Base-by-base conservation (phyloP, 192 early-diverging fungal genomes). In the Diversispora eburnea region DNA sequence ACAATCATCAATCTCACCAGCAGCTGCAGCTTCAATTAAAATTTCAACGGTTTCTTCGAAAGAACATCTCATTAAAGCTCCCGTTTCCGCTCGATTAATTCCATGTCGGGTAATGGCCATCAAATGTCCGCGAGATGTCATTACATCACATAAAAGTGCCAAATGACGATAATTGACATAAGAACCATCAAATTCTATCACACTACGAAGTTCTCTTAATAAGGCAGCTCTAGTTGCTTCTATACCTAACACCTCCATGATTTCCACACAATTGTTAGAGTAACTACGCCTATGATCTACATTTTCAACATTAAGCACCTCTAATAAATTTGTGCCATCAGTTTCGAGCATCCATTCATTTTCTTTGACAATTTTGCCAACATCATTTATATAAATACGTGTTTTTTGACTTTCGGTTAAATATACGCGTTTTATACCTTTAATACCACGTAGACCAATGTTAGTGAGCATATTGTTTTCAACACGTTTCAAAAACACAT, bases 31-130 rank as follows among this genome's bases (percentile, higher is more conserved):
- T 46, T 98, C 95, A 87, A 99, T 91, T 74, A 99, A 87, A 79
- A 98, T 91, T 83, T 99, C 97, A 0, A 99, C 97, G 0, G 97
- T 98, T 84, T 99, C 97, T 83, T 99, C 97, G 67, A 99, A 99
- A 9, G 97, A 95, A 69, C 92, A 93, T 49, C 96, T 88, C 86
- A 96, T 94, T 59, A 99, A 82, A 9, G 93, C 95, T 58, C 95
- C 95, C 2, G 95, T 92, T 75, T 96, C 95, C 17, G 95, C 90
- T 51, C 96, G 88, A 81, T 97, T 99, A 79, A 99, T 99, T 78
- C 97, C 97, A 74, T 98, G 96, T 61, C 97, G 92, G 3, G 96
- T 96, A 76, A 99, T 99, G 33, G 97, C 93, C 88, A 96, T 98
- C 75, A 99, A 78, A 59, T 87, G 83, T 60, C 97, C 97, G 33